Percentiles rank a stretch among this genome's conserved stretches.
Evolutionary conservation across 441 rosid species (phyloP).

Genomic region (Erysimum cheiri): DNA sequence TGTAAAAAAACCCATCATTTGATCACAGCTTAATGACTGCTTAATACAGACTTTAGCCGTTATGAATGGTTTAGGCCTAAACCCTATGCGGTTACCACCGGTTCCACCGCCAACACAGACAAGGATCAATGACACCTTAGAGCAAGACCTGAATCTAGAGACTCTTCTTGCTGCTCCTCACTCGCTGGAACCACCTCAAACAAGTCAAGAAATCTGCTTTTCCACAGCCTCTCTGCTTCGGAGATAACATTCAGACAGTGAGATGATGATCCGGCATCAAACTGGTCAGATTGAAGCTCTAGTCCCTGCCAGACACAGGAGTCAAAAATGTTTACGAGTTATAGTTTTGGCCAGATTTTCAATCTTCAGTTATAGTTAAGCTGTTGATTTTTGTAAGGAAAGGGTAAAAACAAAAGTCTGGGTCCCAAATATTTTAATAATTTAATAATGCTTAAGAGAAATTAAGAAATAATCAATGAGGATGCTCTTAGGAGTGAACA

Average conservation of each 20-base stretch:
- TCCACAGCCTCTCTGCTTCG: slow-evolving; percentile 29
- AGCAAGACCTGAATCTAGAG: slow-evolving; percentile 33
- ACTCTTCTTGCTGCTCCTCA: slow-evolving; percentile 32
- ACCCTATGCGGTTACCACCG: slow-evolving; percentile 43
- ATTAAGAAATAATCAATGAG: no score
- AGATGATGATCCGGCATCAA: slow-evolving; percentile 14
- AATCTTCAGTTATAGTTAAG: no score
- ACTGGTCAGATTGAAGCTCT: background rate
- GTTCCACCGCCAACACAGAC: slow-evolving; percentile 30
- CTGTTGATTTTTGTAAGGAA: no score
- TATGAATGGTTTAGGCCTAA: slow-evolving; percentile 41
- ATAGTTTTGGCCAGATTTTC: slow-evolving; percentile 13
- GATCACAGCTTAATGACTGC: slow-evolving; percentile 11
- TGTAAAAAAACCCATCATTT: background rate
- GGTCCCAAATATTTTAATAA: no score
- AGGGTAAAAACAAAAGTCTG: no score
- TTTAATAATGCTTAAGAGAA: no score
- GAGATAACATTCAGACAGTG: slow-evolving; percentile 4
- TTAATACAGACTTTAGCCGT: slow-evolving; percentile 39
- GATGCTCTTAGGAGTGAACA: slow-evolving; percentile 17
- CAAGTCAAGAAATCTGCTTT: slow-evolving; percentile 33
- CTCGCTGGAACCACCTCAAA: slow-evolving; percentile 30
- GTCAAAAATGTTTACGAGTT: background rate
- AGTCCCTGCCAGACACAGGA: slow-evolving; percentile 8
- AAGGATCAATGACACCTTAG: slow-evolving; percentile 24